A percentile compares a stretch with the other conserved stretches of the same genome.
Conservation (phyloP, 2,329 filamentous ascomycete species). For the Aspergillus persii region DNA sequence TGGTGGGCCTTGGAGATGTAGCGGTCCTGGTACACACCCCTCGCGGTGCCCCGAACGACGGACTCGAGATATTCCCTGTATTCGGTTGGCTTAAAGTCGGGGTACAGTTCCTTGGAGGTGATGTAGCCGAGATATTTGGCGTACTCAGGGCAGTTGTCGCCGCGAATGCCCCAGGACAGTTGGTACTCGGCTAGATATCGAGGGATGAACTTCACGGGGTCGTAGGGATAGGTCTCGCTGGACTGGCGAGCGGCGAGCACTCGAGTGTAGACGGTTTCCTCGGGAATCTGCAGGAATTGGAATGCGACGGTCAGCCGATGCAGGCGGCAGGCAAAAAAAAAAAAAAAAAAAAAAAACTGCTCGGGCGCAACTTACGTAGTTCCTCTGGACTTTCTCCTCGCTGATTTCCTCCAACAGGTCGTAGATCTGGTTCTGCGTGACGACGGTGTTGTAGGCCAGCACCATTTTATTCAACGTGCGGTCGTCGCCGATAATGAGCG, state of each 20-base stretch:
- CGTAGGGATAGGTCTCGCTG: conserved; percentile 38
- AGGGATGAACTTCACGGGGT: conserved; percentile 36
- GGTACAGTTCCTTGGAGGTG: conserved; percentile 53
- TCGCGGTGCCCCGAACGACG: conserved; percentile 42
- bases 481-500: conserved; percentile 51
- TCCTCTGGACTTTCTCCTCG: conserved; percentile 48
- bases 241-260: conserved; percentile 34
- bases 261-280: conserved; percentile 34
- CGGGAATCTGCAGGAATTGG: conserved; percentile 25
- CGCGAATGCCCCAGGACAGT: conserved; percentile 48
- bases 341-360: too few species aligned
- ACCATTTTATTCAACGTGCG: conserved; percentile 56
- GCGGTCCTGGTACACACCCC: conserved; percentile 37
- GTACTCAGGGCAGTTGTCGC: conserved; percentile 54
- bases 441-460: conserved; percentile 49
- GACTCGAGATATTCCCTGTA: conserved; percentile 43
- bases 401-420: conserved; percentile 47
- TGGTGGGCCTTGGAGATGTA: conserved; percentile 36
- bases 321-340: background rate
- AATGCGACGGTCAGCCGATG: conserved; percentile 11
- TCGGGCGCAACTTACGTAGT: conserved; percentile 32
- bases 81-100: conserved; percentile 45
- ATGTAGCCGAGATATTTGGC: conserved; percentile 57
- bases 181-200: conserved; percentile 45
- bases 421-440: conserved; percentile 49